Conservation (phyloP, 257 asterid species). For the Nicotiana obtusifolia region DNA sequence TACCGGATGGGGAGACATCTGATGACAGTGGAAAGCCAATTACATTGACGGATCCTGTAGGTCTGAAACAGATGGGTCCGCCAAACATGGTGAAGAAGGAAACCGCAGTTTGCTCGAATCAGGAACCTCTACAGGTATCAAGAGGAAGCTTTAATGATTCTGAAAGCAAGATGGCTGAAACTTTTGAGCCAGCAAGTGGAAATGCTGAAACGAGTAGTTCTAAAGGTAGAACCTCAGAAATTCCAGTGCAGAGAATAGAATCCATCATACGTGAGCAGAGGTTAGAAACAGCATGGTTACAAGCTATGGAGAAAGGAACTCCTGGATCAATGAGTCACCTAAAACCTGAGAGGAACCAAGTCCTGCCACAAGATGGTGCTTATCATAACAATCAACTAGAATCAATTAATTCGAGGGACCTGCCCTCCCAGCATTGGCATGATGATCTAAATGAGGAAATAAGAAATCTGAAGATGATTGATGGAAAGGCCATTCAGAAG, state of each 20-base stretch:
- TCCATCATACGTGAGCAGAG: conserved; percentile 82
- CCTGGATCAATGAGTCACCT: conserved; percentile 48
- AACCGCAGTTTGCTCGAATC: conserved; percentile 8
- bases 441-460: conserved; percentile 65
- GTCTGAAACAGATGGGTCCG: conserved; percentile 24
- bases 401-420: conserved; percentile 31
- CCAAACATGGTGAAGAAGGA: conserved; percentile 6
- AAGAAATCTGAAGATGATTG: conserved; percentile 49
- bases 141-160: conserved; percentile 33
- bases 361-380: conserved; percentile 66
- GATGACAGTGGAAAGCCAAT: conserved; percentile 12
- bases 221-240: conserved; percentile 38
- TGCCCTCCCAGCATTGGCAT: conserved; percentile 53
- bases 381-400: conserved; percentile 33
- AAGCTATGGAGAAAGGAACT: conserved; percentile 77
- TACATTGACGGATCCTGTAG: conserved; percentile 28
- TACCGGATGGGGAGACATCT: conserved; percentile 27
- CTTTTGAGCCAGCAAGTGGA: conserved; percentile 27
- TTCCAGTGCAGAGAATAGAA: conserved; percentile 67
- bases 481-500: conserved; percentile 32
- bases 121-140: conserved; percentile 24
- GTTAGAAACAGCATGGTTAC: conserved; percentile 90
- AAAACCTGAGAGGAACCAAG: conserved; percentile 88
- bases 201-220: conserved; percentile 26
- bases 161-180: conserved; percentile 24